phyloP scores from a whole-genome alignment of 495 filamentous ascomycete species.

The Paragyromitra xinjiangensis region DNA sequence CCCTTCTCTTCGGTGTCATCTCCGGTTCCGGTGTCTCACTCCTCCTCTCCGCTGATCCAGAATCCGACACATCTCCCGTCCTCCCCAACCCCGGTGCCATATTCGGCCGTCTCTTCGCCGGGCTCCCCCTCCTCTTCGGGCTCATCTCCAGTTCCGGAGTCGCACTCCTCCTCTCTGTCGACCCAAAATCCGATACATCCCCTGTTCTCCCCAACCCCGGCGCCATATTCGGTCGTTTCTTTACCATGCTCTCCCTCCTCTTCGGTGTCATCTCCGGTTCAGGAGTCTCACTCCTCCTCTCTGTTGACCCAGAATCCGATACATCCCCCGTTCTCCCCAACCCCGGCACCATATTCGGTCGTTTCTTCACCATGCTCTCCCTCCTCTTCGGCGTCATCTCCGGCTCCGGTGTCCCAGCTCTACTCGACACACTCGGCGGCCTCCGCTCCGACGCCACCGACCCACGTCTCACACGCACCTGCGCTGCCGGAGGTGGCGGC shows the following conservation, averaged over 20 bases:
- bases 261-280: constrained; percentile 6
- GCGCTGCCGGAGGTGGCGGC: background rate
- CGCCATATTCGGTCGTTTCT: constrained; percentile 39
- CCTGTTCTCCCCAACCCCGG: constrained; percentile 30
- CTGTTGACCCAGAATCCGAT: constrained; percentile 53
- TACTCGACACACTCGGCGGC: constrained; percentile 16
- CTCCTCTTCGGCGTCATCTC: constrained; percentile 13
- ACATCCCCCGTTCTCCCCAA: constrained; percentile 44
- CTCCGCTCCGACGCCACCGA: constrained; percentile 11
- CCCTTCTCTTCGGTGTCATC: constrained; percentile 29
- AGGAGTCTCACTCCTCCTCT: constrained; percentile 48
- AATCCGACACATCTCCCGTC: constrained; percentile 51
- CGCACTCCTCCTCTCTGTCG: constrained; percentile 44
- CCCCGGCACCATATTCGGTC: constrained; percentile 44
- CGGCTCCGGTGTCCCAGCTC: constrained; percentile 45
- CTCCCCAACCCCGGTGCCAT: constrained; percentile 42
- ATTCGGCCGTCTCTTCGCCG: constrained; percentile 38
- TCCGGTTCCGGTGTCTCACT: constrained; percentile 45
- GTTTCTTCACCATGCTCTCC: constrained; percentile 36
- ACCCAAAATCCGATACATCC: constrained; percentile 55
- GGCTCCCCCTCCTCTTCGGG: constrained; percentile 35
- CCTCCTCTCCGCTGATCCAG: constrained; percentile 43
- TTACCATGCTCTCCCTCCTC: constrained; percentile 36
- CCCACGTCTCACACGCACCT: constrained; percentile 8
- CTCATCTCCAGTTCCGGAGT: constrained; percentile 27